Evolutionary conservation across 768 basidiomycete genomes (phyloP).

Genomic region (Mycena metata): DNA sequence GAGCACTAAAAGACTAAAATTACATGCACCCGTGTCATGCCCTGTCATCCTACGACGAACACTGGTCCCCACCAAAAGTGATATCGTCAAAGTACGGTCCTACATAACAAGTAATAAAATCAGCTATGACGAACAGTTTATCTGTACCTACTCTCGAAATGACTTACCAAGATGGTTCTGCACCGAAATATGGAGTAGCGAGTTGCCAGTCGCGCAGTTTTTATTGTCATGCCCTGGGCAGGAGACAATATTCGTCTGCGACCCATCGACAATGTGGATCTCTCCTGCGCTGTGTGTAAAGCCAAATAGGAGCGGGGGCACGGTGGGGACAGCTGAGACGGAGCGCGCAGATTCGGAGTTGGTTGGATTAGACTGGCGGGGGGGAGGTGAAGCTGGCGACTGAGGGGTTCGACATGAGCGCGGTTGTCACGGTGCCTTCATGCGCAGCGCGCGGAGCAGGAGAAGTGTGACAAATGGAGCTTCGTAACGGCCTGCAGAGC

Average conservation of each 20-base stretch:
- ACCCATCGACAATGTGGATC: conserved; percentile 50
- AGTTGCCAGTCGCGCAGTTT: conserved; percentile 17
- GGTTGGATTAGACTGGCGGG: too few species aligned
- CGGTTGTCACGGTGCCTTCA: too few species aligned
- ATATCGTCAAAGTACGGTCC: conserved; percentile 49
- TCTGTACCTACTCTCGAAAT: too few species aligned
- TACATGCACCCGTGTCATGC: too few species aligned
- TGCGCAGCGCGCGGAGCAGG: too few species aligned
- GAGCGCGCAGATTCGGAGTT: too few species aligned
- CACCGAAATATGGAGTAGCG: conserved; percentile 6
- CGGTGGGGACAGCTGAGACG: conserved; percentile 53
- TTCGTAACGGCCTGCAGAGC: too few species aligned
- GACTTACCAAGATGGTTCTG: conserved; percentile 27
- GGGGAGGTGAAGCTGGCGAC: too few species aligned
- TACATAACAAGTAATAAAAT: conserved; percentile 20
- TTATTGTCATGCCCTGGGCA: conserved; percentile 58
- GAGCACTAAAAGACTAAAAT: too few species aligned
- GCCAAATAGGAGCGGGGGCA: conserved; percentile 53
- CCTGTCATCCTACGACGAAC: conserved; percentile 17
- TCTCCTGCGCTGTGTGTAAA: conserved; percentile 51
- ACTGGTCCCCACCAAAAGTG: conserved; percentile 42
- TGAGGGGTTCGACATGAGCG: too few species aligned
- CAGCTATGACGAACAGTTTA: too few species aligned
- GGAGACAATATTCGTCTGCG: conserved; percentile 45
- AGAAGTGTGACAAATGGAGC: too few species aligned